phyloP scores from a whole-genome alignment of 2,329 filamentous ascomycete genomes.

The Microdochium nivale region DNA sequence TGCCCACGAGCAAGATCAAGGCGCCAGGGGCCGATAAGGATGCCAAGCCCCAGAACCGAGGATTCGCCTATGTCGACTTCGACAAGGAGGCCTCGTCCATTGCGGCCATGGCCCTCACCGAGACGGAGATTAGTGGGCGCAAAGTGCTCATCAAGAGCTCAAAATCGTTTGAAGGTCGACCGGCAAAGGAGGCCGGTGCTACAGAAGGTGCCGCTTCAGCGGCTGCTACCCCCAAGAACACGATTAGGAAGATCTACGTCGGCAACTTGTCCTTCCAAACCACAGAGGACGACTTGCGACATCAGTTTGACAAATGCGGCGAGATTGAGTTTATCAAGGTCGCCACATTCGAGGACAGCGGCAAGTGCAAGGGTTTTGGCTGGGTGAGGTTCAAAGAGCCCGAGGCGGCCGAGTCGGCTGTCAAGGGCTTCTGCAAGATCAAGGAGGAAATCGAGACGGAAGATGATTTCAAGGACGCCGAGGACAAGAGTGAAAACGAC shows the following conservation, averaged over 20 bases:
- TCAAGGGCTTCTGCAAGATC: slow-evolving; percentile 72
- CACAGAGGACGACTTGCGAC: slow-evolving; percentile 69
- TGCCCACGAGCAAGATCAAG: slow-evolving; percentile 52
- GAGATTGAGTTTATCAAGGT: slow-evolving; percentile 75
- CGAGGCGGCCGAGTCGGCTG: slow-evolving; percentile 65
- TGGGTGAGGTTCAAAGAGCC: slow-evolving; percentile 88
- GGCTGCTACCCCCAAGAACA: slow-evolving; percentile 31
- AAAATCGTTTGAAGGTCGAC: slow-evolving; percentile 83
- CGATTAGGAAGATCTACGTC: slow-evolving; percentile 80
- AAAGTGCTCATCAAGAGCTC: slow-evolving; percentile 89
- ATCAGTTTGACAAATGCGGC: slow-evolving; percentile 81
- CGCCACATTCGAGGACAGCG: slow-evolving; percentile 91
- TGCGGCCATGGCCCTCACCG: slow-evolving; percentile 77
- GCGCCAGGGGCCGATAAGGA: slow-evolving; percentile 9
- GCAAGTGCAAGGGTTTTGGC: slow-evolving; percentile 95
- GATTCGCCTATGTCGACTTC: slow-evolving; percentile 96
- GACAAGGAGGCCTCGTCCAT: slow-evolving; percentile 59
- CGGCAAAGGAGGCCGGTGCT: slow-evolving; percentile 47
- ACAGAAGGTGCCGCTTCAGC: slow-evolving; percentile 14
- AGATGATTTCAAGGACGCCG: slow-evolving; percentile 47
- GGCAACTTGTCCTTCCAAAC: slow-evolving; percentile 81
- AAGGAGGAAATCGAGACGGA: slow-evolving; percentile 56
- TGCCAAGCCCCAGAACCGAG: slow-evolving; percentile 59
- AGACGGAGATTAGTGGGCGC: slow-evolving; percentile 67
- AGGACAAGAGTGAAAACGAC: slow-evolving; percentile 31